Base-by-base conservation (phyloP, 148 eudicot genomes). In the Nepenthes mirabilis region DNA sequence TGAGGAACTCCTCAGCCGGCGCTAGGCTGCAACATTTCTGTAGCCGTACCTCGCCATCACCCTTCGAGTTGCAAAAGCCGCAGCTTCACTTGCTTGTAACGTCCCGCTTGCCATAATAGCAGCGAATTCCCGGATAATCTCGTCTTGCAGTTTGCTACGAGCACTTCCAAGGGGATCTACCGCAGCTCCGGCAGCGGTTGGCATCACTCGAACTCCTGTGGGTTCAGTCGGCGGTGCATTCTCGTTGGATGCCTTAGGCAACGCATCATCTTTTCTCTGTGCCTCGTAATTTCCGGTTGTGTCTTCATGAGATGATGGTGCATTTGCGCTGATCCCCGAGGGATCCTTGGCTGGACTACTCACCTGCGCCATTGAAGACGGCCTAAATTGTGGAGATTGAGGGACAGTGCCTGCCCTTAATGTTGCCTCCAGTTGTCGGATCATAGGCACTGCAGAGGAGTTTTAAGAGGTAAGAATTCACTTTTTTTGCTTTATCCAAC, bases 61-160 rank as follows among this genome's bases (percentile, higher is more conserved):
- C 65, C 76, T 87, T 64, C 81, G 76, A 36, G 99, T 89, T 5
- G 97, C 99, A 34, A 86, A 77, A 14, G 97, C 95, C 0, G 97
- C 97, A 59, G 95, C 97, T 67, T 89, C 95, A 67, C 99, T 89
- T 43, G 99, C 99, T 47, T 88, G 87, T 14, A 86, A 34, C 0
- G 95, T 84, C 58, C 99, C 97, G 33, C 74, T 72, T 0, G 95
- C 97, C 97, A 89, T 86, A 2, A 94, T 74, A 49, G 91, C 77
- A 59, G 95, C 95, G 59, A 89, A 94, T 67, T 94, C 95, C 11
- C 61, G 65, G 23, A 69, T 65, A 4, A 94, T 89, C 75, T 94
- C 97, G 57, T 94, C 97, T 66, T 86, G 95, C 54, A 94, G 82
- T 68, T 84, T 84, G 80, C 43, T 78, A 58, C 99, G 74, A 34